Conservation (phyloP, 495 filamentous ascomycete genomes). For the Terfezia boudieri region DNA sequence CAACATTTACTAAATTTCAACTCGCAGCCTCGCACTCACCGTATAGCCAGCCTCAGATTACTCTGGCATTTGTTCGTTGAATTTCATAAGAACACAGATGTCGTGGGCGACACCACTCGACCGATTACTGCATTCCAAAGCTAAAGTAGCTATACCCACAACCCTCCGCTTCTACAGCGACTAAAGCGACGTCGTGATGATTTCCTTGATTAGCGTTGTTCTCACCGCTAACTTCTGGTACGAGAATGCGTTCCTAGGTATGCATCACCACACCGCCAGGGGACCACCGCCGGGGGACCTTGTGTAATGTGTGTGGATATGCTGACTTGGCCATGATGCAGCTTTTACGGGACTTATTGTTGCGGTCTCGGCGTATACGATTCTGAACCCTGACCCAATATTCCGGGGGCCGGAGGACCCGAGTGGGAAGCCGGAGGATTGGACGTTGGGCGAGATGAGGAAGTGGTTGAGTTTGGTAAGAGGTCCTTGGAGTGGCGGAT, state of each 20-base stretch:
- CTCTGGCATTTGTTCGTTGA: not conserved
- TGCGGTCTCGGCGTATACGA: slow-evolving; percentile 60
- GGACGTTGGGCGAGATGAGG: slow-evolving; percentile 48
- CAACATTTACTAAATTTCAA: no score
- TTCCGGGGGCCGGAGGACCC: slow-evolving; percentile 53
- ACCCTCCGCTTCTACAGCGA: not conserved
- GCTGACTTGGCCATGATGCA: slow-evolving; percentile 7
- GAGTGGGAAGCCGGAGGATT: slow-evolving; percentile 48
- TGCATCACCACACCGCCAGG: not conserved
- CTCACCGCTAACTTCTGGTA: slow-evolving; percentile 5
- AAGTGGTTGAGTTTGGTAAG: slow-evolving; percentile 59
- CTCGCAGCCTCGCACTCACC: no score
- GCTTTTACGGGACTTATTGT: slow-evolving; percentile 67
- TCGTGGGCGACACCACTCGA: slow-evolving; percentile 48
- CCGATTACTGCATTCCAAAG: slow-evolving; percentile 56
- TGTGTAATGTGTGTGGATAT: not conserved
- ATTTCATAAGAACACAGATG: slow-evolving; percentile 3
- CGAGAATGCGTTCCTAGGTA: slow-evolving; percentile 35
- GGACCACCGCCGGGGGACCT: not conserved
- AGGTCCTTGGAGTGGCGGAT: not conserved
- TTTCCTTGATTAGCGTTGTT: not conserved
- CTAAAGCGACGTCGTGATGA: not conserved
- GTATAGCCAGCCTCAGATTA: no score
- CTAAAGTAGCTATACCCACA: slow-evolving; percentile 12
- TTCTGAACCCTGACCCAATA: slow-evolving; percentile 53